A percentile compares a stretch with the other conserved stretches of the same genome.
phyloP scores from a whole-genome alignment of 164 flowering plant genomes.

The Nelumbo lutea region DNA sequence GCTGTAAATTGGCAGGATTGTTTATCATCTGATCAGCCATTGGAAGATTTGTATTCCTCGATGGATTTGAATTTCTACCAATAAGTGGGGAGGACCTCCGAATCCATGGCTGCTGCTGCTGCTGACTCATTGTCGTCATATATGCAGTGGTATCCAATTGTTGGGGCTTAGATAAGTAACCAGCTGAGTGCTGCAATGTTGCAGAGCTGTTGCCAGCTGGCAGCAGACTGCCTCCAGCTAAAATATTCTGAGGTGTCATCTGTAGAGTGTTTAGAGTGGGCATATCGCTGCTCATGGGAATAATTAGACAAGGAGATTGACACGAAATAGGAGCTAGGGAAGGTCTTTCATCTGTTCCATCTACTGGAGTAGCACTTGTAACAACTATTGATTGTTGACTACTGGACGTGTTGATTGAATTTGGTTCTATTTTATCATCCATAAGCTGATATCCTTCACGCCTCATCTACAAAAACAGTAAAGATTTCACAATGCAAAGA shows the following conservation, averaged over 20 bases:
- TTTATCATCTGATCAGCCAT: conserved; percentile 7
- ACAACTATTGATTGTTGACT: conserved; percentile 2
- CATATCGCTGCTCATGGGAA: conserved; percentile 7
- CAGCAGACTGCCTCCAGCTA: neutral
- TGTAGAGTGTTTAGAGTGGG: neutral
- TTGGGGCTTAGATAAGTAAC: conserved; percentile 4
- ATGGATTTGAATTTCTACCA: conserved; percentile 6
- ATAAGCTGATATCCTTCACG: conserved; percentile 15
- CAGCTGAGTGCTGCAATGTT: neutral
- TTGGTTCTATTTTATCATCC: conserved; percentile 11
- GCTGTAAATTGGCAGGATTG: conserved; percentile 7
- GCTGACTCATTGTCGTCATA: conserved; percentile 3
- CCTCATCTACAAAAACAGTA: conserved; percentile 16
- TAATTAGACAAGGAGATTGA: neutral
- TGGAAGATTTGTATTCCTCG: conserved; percentile 4
- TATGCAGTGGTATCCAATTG: conserved; percentile 6
- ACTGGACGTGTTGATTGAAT: conserved; percentile 7
- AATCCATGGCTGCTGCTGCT: conserved; percentile 1
- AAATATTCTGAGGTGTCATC: neutral
- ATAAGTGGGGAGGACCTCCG: conserved; percentile 2
- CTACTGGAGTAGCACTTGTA: neutral
- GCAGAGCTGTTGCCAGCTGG: neutral
- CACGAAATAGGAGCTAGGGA: neutral
- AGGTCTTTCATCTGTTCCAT: neutral
- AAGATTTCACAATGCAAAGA: neutral